Percentiles rank a stretch among this genome's conserved stretches.
phyloP scores from a whole-genome alignment of 1,284 basidiomycete species.

The Apiotrichum gamsii region DNA sequence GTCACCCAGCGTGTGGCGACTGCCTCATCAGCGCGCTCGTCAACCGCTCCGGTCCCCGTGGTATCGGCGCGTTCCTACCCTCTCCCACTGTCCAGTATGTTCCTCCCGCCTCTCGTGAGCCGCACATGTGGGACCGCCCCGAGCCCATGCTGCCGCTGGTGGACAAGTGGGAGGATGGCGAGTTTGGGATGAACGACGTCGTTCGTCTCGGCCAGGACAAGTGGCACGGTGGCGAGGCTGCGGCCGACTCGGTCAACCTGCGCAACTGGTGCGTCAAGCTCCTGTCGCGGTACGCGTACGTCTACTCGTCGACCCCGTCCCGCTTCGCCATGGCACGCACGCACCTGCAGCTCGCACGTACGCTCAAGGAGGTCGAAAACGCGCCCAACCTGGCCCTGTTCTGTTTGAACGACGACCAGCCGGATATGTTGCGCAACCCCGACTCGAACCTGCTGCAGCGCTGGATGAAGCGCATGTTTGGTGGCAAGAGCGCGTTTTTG shows the following conservation, averaged over 20 bases:
- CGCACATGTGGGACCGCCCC: constrained; percentile 20
- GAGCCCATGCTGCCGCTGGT: constrained; percentile 34
- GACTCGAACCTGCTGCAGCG: constrained; percentile 9
- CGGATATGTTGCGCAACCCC: constrained; percentile 13
- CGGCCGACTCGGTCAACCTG: constrained; percentile 20
- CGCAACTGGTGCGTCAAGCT: constrained; percentile 36
- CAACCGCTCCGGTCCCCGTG: constrained; percentile 32
- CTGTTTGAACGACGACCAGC: constrained; percentile 41
- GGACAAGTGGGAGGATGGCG: constrained; percentile 21
- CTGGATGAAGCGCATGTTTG: constrained; percentile 25
- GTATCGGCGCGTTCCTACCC: constrained; percentile 43
- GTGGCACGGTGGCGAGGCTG: constrained; percentile 19
- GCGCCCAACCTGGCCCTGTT: constrained; percentile 20
- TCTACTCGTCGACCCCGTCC: constrained; percentile 22
- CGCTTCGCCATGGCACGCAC: constrained; percentile 26
- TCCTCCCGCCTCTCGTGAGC: constrained; percentile 7
- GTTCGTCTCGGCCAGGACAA: constrained; percentile 32
- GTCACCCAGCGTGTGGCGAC: constrained; percentile 38
- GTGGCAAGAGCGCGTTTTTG: constrained; percentile 11
- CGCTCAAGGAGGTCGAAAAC: constrained; percentile 12
- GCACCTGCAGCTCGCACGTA: constrained; percentile 12
- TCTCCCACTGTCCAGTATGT: constrained; percentile 12
- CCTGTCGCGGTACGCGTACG: constrained; percentile 36
- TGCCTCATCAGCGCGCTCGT: constrained; percentile 42
- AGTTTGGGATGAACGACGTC: constrained; percentile 23